phyloP scores from a whole-genome alignment of 169 alveolate genomes.

The Plasmodium chabaudi region DNA sequence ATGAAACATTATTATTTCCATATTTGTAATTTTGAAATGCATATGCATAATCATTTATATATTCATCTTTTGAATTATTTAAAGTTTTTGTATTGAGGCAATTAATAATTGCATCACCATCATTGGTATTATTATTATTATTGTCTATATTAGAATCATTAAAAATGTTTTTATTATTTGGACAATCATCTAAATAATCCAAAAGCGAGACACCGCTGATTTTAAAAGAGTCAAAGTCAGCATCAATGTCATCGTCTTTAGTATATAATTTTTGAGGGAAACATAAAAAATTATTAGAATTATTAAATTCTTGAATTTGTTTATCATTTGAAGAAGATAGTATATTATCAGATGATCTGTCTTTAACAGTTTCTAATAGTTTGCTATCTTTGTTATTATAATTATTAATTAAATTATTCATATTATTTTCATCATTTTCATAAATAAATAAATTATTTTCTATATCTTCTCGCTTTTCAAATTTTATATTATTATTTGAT shows the following conservation, averaged over 20 bases:
- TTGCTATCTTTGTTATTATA: neutral
- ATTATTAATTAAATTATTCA: too few relatives aligned
- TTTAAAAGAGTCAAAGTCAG: too few relatives aligned
- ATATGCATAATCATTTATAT: neutral
- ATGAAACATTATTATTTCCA: too few relatives aligned
- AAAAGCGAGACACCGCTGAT: too few relatives aligned
- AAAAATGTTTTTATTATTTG: neutral
- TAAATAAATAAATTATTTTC: too few relatives aligned
- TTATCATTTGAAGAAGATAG: constrained; percentile 9
- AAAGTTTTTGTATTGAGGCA: neutral
- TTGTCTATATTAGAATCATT: neutral
- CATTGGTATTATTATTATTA: neutral
- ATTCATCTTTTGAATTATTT: neutral
- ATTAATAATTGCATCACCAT: neutral
- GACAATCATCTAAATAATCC: neutral
- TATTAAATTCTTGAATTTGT: neutral
- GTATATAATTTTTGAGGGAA: neutral
- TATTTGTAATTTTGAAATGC: too few relatives aligned
- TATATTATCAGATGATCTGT: neutral
- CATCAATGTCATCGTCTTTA: neutral
- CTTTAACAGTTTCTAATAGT: neutral
- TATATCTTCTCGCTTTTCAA: too few relatives aligned
- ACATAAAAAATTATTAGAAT: neutral
- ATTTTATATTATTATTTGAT: too few relatives aligned
- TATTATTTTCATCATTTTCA: too few relatives aligned